Conservation (phyloP, 148 eudicot species). For the Limonium bicolor region DNA sequence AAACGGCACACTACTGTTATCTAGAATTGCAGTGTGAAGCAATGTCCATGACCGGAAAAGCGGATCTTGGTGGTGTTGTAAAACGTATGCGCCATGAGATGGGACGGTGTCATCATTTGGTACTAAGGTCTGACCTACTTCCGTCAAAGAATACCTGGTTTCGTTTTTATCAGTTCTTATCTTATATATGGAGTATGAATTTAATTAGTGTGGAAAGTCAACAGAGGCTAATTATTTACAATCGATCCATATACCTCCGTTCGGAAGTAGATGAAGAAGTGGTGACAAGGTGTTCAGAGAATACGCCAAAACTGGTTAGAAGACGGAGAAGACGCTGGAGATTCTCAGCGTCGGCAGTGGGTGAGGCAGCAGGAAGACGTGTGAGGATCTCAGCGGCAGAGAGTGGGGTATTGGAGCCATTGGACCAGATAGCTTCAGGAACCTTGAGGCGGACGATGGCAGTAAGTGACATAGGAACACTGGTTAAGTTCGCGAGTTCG, state of each 20-base stretch:
- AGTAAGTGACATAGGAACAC: slow-evolving; percentile 37
- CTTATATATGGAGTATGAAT: too few species aligned
- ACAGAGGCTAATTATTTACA: too few species aligned
- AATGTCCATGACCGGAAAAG: slow-evolving; percentile 27
- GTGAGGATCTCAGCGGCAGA: slow-evolving; percentile 22
- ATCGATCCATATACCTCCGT: too few species aligned
- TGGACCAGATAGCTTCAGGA: slow-evolving; percentile 22
- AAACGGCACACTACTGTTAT: slow-evolving; percentile 19
- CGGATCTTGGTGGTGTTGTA: slow-evolving; percentile 39
- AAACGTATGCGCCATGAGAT: slow-evolving; percentile 35
- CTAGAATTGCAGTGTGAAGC: slow-evolving; percentile 27
- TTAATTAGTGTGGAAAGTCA: too few species aligned
- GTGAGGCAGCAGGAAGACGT: slow-evolving; percentile 7
- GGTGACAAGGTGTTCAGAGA: slow-evolving; percentile 11
- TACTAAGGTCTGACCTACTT: slow-evolving; percentile 26
- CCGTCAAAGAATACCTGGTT: slow-evolving; percentile 19
- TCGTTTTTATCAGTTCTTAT: too few species aligned
- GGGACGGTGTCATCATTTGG: slow-evolving; percentile 16
- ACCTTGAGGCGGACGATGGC: slow-evolving; percentile 34
- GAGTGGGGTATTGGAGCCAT: slow-evolving; percentile 19
- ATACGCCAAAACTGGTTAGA: slow-evolving; percentile 25
- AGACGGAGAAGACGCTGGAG: slow-evolving; percentile 34
- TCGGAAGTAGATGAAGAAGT: too few species aligned
- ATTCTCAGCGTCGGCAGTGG: slow-evolving; percentile 21
- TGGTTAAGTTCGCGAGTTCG: slow-evolving; percentile 38